A percentile compares a stretch with the other conserved stretches of the same genome.
phyloP scores from a whole-genome alignment of 139 green algal species.

The Picochlorum sp. region DNA sequence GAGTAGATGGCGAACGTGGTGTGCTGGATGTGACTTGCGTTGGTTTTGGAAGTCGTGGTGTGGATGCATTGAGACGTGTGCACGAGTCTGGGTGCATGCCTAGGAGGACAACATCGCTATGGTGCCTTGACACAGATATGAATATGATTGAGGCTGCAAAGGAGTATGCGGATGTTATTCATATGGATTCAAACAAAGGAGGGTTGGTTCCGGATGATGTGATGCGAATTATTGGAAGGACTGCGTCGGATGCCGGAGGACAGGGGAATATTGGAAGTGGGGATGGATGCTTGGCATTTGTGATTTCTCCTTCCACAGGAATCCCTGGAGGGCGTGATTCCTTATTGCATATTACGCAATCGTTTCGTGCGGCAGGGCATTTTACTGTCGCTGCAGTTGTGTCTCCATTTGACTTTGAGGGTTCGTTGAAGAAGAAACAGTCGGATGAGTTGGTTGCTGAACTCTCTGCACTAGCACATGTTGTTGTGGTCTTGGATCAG shows the following conservation, averaged over 20 bases:
- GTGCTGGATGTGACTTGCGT: constrained; percentile 9
- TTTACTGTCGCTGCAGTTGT: constrained; percentile 66
- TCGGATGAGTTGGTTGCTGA: constrained; percentile 48
- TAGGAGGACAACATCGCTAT: constrained; percentile 9
- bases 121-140: constrained; percentile 38
- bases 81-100: constrained; percentile 8
- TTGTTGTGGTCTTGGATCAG: constrained; percentile 51
- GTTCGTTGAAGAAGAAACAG: constrained; percentile 44
- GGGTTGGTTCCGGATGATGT: constrained; percentile 16
- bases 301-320: constrained; percentile 41
- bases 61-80: constrained; percentile 46
- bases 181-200: constrained; percentile 1
- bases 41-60: constrained; percentile 51
- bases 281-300: constrained; percentile 44
- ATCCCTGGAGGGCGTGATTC: constrained; percentile 45
- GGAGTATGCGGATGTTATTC: constrained; percentile 9
- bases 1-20: no score
- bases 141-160: constrained; percentile 13
- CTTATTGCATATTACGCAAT: constrained; percentile 46
- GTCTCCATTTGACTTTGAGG: constrained; percentile 69
- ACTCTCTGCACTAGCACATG: constrained; percentile 46
- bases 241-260: constrained; percentile 33
- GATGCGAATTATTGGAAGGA: constrained; percentile 24
- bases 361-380: constrained; percentile 52
- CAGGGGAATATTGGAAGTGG: constrained; percentile 31